Evolutionary conservation across 2,329 filamentous ascomycete genomes (phyloP), one percentile per base, ranked within the genome.

Genomic region (Colletotrichum australisinense): DNA sequence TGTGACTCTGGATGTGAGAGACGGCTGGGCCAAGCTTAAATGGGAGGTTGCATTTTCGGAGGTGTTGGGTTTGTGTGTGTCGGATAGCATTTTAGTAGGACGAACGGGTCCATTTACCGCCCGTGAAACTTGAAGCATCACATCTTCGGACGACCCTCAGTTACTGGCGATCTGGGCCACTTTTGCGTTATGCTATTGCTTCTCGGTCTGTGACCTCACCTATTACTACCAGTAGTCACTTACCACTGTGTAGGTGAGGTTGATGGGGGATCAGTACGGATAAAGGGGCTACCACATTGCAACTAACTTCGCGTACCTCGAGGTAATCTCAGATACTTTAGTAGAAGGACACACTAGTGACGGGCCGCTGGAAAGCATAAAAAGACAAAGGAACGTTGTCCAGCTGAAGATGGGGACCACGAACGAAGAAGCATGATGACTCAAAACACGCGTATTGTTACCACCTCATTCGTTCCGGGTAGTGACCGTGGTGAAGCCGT

Each of bases 21-120:
- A 73, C 71, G 62, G 49, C 56, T 70, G 70, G 66, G 60, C 67
- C 66, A 73, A 69, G 66, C 70, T 69, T 69, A 58, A 68, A 68
- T 63, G 55, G 35, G 24, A 63, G 46, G 52, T 53, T 49, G 38
- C 60, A 65, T 59, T 42, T 53, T 32, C 16, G 22, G 7, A 16
- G 14, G 30, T 30, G 32, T 35, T 35, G 32, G 32, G 32, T 35
- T 35, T n/a, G n/a, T 24, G 7, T 24, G 42, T 64, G 28, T 30
- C 60, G 67, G 53, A 69, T 59, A 46, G 59, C 9, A 32, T 7
- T 52, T 11, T 35, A 22, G 9, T 22, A 42, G 32, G 22, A 35
- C 35, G 38, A 64, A 63, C 49, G 68, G 42, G 16, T 49, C 42
- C 42, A 49, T 49, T 49, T 49, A 62, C 60, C 63, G 42, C 53